phyloP scores from a whole-genome alignment of 768 basidiomycete species.

The Serendipita sp. region DNA sequence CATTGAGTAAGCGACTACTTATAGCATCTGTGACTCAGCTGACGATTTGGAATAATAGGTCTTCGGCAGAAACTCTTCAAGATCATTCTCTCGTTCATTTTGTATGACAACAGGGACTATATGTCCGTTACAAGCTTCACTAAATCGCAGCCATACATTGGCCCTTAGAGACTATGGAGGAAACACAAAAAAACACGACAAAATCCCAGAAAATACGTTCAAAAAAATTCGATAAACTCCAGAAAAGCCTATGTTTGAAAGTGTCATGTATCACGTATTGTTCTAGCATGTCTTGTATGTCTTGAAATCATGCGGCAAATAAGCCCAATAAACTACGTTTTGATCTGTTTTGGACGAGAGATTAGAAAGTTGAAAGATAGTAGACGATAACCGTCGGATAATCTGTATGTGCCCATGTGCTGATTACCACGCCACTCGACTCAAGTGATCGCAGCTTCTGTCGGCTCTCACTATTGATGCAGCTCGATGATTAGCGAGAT shows the following conservation, averaged over 20 bases:
- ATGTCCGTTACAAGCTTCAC: neutral
- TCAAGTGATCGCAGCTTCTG: too few species aligned
- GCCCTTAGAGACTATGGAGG: neutral
- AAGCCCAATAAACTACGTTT: neutral
- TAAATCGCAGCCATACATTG: neutral
- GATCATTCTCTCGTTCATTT: neutral
- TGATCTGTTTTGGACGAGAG: neutral
- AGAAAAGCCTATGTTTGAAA: too few species aligned
- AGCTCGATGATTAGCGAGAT: too few species aligned
- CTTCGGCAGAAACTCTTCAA: neutral
- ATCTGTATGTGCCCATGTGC: too few species aligned
- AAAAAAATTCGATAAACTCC: too few species aligned
- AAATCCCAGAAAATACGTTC: neutral
- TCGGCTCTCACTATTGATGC: too few species aligned
- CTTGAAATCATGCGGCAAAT: neutral
- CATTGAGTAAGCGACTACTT: neutral
- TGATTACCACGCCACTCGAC: too few species aligned
- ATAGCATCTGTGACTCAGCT: neutral
- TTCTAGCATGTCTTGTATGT: neutral
- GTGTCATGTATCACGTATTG: neutral
- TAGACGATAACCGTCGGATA: too few species aligned
- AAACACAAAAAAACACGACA: neutral
- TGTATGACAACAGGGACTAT: neutral
- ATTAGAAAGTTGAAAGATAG: neutral
- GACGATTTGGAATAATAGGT: neutral